Evolutionary conservation across 2,329 filamentous ascomycete species (phyloP).

Genomic region (Amphichorda felina): DNA sequence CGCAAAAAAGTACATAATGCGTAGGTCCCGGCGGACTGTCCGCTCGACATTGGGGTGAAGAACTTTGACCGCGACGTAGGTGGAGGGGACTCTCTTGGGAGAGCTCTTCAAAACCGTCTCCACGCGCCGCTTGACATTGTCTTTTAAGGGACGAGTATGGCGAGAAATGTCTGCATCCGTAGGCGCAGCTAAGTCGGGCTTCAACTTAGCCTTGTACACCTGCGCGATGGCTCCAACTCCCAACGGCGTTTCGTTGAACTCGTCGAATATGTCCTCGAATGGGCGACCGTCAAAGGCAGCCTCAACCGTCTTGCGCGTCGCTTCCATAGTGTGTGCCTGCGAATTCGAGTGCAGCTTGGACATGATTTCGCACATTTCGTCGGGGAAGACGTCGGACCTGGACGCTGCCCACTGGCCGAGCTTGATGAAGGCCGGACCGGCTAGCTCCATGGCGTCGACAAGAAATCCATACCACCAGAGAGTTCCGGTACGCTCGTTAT

Average conservation of each 20-base stretch:
- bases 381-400: constrained; percentile 89
- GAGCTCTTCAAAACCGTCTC: constrained; percentile 78
- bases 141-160: neutral
- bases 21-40: constrained; percentile 77
- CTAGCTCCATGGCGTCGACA: constrained; percentile 80
- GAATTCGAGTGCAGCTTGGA: constrained; percentile 91
- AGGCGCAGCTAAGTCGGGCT: constrained; percentile 59
- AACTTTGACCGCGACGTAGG: constrained; percentile 92
- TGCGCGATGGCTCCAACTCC: constrained; percentile 96
- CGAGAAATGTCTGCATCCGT: constrained; percentile 41
- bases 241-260: constrained; percentile 80
- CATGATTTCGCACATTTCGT: constrained; percentile 85
- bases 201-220: constrained; percentile 91
- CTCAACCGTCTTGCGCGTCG: constrained; percentile 68
- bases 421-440: constrained; percentile 96
- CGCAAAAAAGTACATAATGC: constrained; percentile 92
- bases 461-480: constrained; percentile 93
- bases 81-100: constrained; percentile 75
- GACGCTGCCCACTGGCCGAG: constrained; percentile 98
- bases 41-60: constrained; percentile 86
- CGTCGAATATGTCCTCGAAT: constrained; percentile 91
- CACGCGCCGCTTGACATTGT: constrained; percentile 69
- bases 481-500: constrained; percentile 69
- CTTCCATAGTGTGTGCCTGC: constrained; percentile 74
- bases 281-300: constrained; percentile 67